Evolutionary conservation across 176 grass and related monocot species (phyloP), one percentile per base, ranked within the genome.

Genomic region (Coix lacrymajobi): DNA sequence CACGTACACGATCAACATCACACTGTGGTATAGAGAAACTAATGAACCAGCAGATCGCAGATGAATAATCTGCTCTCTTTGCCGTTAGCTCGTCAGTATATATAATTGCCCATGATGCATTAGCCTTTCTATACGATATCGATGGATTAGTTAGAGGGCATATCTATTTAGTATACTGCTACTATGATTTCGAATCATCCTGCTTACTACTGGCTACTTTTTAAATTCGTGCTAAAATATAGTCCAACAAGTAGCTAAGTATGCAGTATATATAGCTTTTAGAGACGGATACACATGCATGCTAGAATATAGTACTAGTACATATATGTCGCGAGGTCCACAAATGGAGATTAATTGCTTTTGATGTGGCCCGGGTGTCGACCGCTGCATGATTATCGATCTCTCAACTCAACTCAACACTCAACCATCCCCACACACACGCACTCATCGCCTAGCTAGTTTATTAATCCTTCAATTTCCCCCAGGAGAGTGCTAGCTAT

Each of bases 351-450:
- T 36, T 4, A 4, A 36, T 58, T 79, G 79, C 61, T 84, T 85
- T 82, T 82, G 77, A 67, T 71, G 73, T 58, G 79, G 15, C 43
- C 43, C 43, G 38, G 64, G 54, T 80, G 79, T 49, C 83, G 66
- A 86, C 83, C 56, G 22, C 66, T 66, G 63, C 87, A 81, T 62
- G 45, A 81, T 81, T 65, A 56, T 78, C 54, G 63, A 66, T 71
- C 64, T 67, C 71, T 36, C 57, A 61, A 11, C 20, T 43, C 41
- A 43, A 43, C 20, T 6, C 19, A 20, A 22, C 54, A 22, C 54
- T n/a, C 36, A 78, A 74, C 84, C 66, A 83, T 83, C 84, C 64
- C 74, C 79, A 86, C 73, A 67, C 88, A 64, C 74, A 54, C 45
- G 33, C 43, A 25, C 4, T 66, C n/a, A n/a, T n/a, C 29, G 4